These are phyloP conservation scores for Piloderma croceum DNA, from an alignment of 768 basidiomycete genomes.

Conservation along the genomic window DNA sequence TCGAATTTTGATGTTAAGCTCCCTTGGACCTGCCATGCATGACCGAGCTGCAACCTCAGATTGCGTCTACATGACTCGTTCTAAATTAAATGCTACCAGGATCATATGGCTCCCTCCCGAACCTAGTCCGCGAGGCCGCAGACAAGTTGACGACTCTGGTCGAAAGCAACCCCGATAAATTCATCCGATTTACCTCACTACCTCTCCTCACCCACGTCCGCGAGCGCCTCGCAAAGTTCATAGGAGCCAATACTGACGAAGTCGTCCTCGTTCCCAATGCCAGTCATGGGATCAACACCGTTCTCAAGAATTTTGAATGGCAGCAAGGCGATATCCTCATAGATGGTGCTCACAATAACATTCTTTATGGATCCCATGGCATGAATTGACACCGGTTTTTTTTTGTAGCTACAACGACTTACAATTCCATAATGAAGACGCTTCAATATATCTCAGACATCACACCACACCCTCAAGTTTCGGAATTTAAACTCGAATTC, in stretches of 20 bases:
- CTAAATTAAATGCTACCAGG: conserved; percentile 32
- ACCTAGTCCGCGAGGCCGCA: conserved; percentile 43
- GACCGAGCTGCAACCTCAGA: no score
- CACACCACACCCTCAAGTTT: conserved; percentile 46
- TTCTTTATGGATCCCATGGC: neutral
- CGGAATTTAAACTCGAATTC: conserved; percentile 47
- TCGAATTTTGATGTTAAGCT: neutral
- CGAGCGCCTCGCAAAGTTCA: conserved; percentile 39
- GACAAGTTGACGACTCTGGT: conserved; percentile 35
- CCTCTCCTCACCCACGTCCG: conserved; percentile 35
- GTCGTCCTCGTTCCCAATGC: conserved; percentile 59
- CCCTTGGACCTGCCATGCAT: conserved; percentile 1
- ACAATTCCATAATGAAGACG: conserved; percentile 47
- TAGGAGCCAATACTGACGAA: conserved; percentile 52
- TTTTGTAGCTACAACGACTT: conserved; percentile 48
- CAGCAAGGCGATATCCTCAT: conserved; percentile 61
- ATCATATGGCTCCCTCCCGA: conserved; percentile 53
- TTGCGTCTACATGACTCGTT: neutral
- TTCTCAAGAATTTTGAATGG: conserved; percentile 67
- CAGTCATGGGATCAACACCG: conserved; percentile 58
- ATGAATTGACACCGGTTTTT: conserved; percentile 1
- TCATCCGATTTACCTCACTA: conserved; percentile 36
- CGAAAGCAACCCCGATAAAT: conserved; percentile 55
- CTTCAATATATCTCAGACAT: conserved; percentile 51
- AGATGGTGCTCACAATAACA: conserved; percentile 38